These are phyloP conservation scores for Lactuca saligna DNA, from an alignment of 129 eudicot species.

Conservation along the genomic window DNA sequence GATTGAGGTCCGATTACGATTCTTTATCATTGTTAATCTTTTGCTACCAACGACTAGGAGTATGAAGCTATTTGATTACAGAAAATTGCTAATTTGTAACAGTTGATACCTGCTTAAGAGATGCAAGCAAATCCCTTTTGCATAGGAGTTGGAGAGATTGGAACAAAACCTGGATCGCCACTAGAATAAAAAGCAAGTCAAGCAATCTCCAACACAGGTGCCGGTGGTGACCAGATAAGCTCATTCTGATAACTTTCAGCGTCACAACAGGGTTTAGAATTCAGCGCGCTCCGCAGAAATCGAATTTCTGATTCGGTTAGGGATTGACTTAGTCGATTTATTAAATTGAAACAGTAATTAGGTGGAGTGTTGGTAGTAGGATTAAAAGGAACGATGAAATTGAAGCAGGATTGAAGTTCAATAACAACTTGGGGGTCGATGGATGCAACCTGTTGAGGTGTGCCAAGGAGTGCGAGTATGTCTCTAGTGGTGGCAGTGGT, in stretches of 20 bases:
- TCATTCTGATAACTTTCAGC: constrained; percentile 33
- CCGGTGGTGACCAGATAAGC: constrained; percentile 76
- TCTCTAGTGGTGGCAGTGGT: too few relatives aligned
- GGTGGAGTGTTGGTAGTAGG: neutral
- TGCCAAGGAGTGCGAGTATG: too few relatives aligned
- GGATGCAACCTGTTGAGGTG: too few relatives aligned
- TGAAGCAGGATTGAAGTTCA: too few relatives aligned
- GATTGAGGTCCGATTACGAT: neutral
- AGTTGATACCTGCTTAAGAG: neutral
- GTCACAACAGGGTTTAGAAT: constrained; percentile 15
- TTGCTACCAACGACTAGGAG: neutral
- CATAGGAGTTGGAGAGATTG: neutral
- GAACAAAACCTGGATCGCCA: constrained; percentile 46
- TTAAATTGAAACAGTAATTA: neutral
- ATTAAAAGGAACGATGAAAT: constrained; percentile 49
- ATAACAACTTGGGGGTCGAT: too few relatives aligned
- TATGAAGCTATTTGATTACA: neutral
- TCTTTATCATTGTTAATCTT: neutral
- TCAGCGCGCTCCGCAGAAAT: constrained; percentile 31
- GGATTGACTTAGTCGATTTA: neutral
- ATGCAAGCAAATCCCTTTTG: neutral
- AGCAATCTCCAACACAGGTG: constrained; percentile 71
- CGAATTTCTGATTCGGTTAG: neutral
- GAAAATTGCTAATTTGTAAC: neutral
- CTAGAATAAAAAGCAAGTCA: constrained; percentile 84